Conservation (phyloP, 2,329 filamentous ascomycete genomes). For the Colletotrichum truncatum region DNA sequence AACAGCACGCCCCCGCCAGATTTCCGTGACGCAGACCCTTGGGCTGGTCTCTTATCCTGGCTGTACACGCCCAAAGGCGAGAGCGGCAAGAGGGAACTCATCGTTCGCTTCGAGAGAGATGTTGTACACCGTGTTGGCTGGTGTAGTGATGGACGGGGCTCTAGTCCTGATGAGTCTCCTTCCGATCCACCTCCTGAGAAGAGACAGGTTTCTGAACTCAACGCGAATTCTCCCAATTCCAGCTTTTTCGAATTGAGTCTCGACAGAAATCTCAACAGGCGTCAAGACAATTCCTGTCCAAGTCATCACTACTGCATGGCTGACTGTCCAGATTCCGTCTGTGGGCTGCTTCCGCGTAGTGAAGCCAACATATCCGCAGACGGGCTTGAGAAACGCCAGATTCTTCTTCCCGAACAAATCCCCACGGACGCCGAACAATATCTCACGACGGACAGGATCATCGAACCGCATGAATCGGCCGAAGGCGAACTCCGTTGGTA, state of each 20-base stretch:
- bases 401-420: not conserved
- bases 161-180: not conserved
- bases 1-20: not conserved
- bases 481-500: not conserved
- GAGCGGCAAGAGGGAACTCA: conserved; percentile 9
- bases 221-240: too few species aligned
- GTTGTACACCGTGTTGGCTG: conserved; percentile 38
- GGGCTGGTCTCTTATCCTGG: conserved; percentile 21
- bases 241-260: not conserved
- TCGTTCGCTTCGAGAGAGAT: conserved; percentile 26
- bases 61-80: conserved; percentile 17
- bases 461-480: not conserved
- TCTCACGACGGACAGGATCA: not conserved
- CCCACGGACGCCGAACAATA: conserved; percentile 3
- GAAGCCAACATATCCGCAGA: too few species aligned
- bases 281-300: not conserved
- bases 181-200: too few species aligned
- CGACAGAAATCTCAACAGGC: not conserved
- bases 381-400: not conserved
- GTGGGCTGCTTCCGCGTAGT: too few species aligned
- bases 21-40: not conserved
- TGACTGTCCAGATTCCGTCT: too few species aligned
- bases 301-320: not conserved
- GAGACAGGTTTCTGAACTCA: too few species aligned
- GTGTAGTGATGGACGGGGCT: conserved; percentile 13